Percentiles rank a stretch among this genome's conserved stretches.
These are phyloP conservation scores for Macadamia tetraphylla DNA, from an alignment of 164 flowering plant genomes.

Conservation along the genomic window DNA sequence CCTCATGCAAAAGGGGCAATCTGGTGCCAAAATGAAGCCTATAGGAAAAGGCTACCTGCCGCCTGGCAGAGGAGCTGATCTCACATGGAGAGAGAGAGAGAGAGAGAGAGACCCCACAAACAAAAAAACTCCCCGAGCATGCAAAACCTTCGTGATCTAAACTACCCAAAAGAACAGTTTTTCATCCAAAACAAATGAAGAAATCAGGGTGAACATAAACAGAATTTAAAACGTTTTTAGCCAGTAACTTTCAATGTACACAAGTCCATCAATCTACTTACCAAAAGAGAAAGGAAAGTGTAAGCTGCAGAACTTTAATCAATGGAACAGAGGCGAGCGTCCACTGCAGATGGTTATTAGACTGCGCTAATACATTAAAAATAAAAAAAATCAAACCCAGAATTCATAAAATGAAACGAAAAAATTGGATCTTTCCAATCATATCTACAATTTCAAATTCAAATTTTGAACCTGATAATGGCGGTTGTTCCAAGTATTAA, in stretches of 20 bases:
- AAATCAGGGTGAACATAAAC: background rate
- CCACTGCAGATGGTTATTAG: constrained; percentile 79
- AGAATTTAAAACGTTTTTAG: background rate
- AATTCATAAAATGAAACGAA: background rate
- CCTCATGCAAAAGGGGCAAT: too few relatives aligned
- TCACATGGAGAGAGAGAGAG: too few relatives aligned
- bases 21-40: too few relatives aligned
- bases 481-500: constrained; percentile 66
- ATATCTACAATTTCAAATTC: too few relatives aligned
- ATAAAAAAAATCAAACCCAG: background rate
- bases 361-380: constrained; percentile 40
- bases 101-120: background rate
- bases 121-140: background rate
- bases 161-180: background rate
- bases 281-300: constrained; percentile 79
- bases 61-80: too few relatives aligned
- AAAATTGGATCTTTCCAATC: background rate
- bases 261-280: constrained; percentile 19
- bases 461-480: constrained; percentile 57
- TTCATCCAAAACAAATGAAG: background rate
- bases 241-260: background rate
- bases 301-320: constrained; percentile 74
- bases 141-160: background rate
- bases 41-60: too few relatives aligned
- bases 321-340: constrained; percentile 68